Base-by-base conservation (phyloP, 2,329 filamentous ascomycete genomes). In the Epichloe uncinata region DNA sequence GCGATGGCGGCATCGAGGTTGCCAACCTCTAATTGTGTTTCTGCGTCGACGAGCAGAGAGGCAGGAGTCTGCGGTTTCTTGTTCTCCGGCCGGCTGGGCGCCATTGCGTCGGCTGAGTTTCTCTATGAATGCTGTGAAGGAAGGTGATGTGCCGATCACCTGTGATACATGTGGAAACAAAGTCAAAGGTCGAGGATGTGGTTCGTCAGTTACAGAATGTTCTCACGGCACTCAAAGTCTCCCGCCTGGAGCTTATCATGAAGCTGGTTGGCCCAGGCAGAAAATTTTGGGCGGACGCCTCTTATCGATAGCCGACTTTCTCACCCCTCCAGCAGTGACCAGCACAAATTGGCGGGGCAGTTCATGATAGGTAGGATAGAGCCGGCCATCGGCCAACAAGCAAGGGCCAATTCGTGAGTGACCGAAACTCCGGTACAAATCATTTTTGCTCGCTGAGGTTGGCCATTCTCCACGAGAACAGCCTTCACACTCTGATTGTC, bases 11-110 rank as follows among this genome's bases (percentile, higher is more conserved):
- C 65, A 38, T 71, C 66, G 48, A 71, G 50, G 50, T 69, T 69
- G 45, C 69, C 69, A 9, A 70, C 66, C 51, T 66, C 63, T 38
- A 71, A 62, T 43, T 71, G 67, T 22, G 67, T 68, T 33, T 67
- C 66, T 35, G 69, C 69, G 49, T 71, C 68, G 52, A 58, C 54
- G 51, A 72, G 60, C 18, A 65, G 57, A 9, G 59, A 59, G 55
- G 52, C 60, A 55, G 55, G 58, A 22, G 53, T 59, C 37, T 55
- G 54, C 41, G 57, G 59, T 49, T 65, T 68, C 56, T 66, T 69
- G 54, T 58, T 57, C 36, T 59, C 63, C 45, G 69, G 65, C 57
- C 68, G 63, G 42, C 61, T 68, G 33, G 69, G 69, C 53, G 69
- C 69, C 69, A 72, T 72, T 50, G 38, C 59, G 47, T 47, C 13